Evolutionary conservation across 164 flowering plant species (phyloP), one percentile per base, ranked within the genome.

Genomic region (Stephania japonica): DNA sequence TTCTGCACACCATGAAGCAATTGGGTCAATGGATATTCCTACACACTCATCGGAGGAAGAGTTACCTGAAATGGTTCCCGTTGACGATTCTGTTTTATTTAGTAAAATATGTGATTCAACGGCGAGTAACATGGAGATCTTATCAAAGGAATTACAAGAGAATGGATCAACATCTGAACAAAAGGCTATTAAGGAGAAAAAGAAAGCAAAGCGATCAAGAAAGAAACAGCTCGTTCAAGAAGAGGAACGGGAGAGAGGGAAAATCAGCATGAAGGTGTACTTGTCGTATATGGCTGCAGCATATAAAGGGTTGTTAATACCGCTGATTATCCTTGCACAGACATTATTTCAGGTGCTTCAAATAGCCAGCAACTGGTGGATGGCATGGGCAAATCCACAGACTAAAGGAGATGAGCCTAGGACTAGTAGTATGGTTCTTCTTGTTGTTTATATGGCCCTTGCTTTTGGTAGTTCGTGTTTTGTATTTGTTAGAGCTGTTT

Each of bases 351-450:
- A 95, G 78, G 83, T 90, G 78, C 97, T 95, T 73, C 98, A 95
- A 78, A 95, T 95, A 79, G 97, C 95, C 63, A 88, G 98, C 79
- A 95, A 82, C 77, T 95, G 97, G 97, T 95, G 99, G 99, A 95
- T 95, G 99, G 99, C 99, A 41, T 95, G 98, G 98, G 98, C 99
- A 53, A 93, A 90, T 78, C 99, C 99, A 50, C 99, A 93, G 81
- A 91, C 98, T 21, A 80, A 83, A 75, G 98, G 95, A 32, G 97
- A 85, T 72, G 75, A 78, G 38, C 89, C 99, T 7, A 88, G 80
- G 79, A 88, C 92, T 8, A 90, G 85, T 70, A 86, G 83, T 50
- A 77, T 84, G 85, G 84, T 84, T 42, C 97, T 95, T 81, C 86
- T 95, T 77, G 81, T 81, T 77, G 98, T 95, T 73, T 95, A 89